Evolutionary conservation across 2,329 filamentous ascomycete genomes (phyloP).

Genomic region (Ophiostoma fasciatum): DNA sequence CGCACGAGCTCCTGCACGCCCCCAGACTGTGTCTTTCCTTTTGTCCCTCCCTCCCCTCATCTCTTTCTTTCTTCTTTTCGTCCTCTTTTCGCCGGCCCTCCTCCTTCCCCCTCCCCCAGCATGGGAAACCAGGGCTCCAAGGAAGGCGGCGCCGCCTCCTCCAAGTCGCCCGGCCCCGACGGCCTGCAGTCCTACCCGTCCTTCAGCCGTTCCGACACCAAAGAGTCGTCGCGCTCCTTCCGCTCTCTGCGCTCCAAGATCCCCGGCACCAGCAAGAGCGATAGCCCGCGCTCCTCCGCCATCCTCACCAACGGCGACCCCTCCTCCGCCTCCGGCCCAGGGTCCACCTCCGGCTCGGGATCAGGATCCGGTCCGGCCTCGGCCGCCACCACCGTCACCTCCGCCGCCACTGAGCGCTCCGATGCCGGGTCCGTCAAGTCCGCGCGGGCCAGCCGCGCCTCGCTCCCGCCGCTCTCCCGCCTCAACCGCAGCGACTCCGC

Average conservation of each 20-base stretch:
- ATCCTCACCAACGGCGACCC: slow-evolving; percentile 48
- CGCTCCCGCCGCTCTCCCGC: slow-evolving; percentile 21
- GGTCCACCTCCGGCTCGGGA: no score
- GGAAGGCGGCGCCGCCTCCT: slow-evolving; percentile 31
- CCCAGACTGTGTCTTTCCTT: no score
- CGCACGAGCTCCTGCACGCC: no score
- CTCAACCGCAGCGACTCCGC: slow-evolving; percentile 29
- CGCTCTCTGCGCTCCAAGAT: slow-evolving; percentile 81
- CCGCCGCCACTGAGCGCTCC: no score
- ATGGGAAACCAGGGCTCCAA: slow-evolving; percentile 70
- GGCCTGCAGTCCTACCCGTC: slow-evolving; percentile 76
- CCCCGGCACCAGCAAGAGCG: slow-evolving; percentile 53
- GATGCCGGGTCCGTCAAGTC: slow-evolving; percentile 67
- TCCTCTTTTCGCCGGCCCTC: neutral
- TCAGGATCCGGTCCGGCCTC: no score
- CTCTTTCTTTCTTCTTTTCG: neutral
- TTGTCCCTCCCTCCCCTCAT: neutral
- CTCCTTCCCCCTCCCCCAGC: slow-evolving; percentile 9
- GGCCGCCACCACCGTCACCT: no score
- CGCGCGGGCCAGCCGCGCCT: slow-evolving; percentile 42
- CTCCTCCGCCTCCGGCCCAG: no score
- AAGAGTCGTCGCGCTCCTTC: slow-evolving; percentile 79
- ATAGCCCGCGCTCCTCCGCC: slow-evolving; percentile 68
- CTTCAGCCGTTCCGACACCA: slow-evolving; percentile 83
- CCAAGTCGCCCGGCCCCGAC: slow-evolving; percentile 39